phyloP scores from a whole-genome alignment of 1,284 basidiomycete genomes.

The Phlebopus sp. region DNA sequence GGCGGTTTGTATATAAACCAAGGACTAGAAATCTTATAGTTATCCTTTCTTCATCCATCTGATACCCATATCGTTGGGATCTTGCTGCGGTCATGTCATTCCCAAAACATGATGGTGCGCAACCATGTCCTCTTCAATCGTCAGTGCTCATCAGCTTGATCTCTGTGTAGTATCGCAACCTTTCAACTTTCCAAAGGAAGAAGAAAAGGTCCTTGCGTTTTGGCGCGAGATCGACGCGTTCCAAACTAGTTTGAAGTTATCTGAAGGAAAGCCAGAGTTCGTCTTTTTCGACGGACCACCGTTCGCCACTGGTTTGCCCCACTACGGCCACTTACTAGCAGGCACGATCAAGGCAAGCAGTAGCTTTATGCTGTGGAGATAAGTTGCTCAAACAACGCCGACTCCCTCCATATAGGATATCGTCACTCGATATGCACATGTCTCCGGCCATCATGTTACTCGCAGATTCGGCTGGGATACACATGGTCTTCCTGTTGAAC shows the following conservation, averaged over 20 bases:
- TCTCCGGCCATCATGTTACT: slow-evolving; percentile 91
- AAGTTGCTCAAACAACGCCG: slow-evolving; percentile 2
- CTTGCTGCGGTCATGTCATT: slow-evolving; percentile 24
- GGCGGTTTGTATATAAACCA: too few species aligned
- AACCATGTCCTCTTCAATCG: neutral
- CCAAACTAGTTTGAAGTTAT: slow-evolving; percentile 89
- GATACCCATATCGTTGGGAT: neutral
- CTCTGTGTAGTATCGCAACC: slow-evolving; percentile 55
- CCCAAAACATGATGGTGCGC: slow-evolving; percentile 32
- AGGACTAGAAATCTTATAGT: too few species aligned
- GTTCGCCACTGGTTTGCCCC: slow-evolving; percentile 95
- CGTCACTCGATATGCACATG: slow-evolving; percentile 92
- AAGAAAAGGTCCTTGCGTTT: slow-evolving; percentile 88
- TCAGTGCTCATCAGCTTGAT: slow-evolving; percentile 14
- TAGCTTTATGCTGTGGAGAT: neutral
- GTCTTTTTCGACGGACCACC: slow-evolving; percentile 99
- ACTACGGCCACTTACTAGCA: slow-evolving; percentile 90
- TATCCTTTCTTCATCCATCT: neutral
- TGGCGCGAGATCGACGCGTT: slow-evolving; percentile 99
- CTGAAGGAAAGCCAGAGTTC: slow-evolving; percentile 85
- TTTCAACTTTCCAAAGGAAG: slow-evolving; percentile 90
- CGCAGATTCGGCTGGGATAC: slow-evolving; percentile 99
- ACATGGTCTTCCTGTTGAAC: slow-evolving; percentile 97
- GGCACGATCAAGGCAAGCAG: slow-evolving; percentile 90
- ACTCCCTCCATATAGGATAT: slow-evolving; percentile 66